Evolutionary conservation across 352 stramenopile genomes (phyloP), one percentile per base, ranked within the genome.

Genomic region (Globisporangium parvum): DNA sequence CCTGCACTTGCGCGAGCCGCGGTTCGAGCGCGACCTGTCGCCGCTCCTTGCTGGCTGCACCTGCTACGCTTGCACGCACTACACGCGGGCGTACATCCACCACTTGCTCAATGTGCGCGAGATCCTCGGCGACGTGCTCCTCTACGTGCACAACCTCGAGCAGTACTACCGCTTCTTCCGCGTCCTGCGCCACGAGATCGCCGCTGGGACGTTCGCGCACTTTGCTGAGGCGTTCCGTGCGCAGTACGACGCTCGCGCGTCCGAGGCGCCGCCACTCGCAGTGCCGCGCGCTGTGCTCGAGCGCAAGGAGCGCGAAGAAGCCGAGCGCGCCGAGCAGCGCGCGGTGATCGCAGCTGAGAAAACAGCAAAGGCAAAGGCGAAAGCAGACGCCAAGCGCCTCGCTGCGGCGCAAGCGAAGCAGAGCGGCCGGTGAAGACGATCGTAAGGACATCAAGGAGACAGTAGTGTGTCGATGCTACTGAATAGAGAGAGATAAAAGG

Each of bases 51-150:
- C 53, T 1, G 76, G 71, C 41, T 93, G 84, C 55, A 58, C 76
- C 20, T 93, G 84, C 66, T 92, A 84, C 60, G 74, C 80, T 3
- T 93, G 84, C 60, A 66, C 68, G 46, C 68, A 87, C 57, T 37
- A 37, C 31, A 37, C 31, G 31, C 31, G 31, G 6, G 31, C 31
- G 31, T 37, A 37, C 31, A 12, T 87, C 31, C 90, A 98, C 66
- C 91, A 98, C 72, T 62, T 98, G 65, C 79, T 97, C 46, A 88
- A 93, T 49, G 89, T 95, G 40, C 87, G 91, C 23, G 91, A 98
- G 72, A 89, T 98, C 80, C 67, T 97, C 23, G 88, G 87, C 47
- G 85, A 96, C 47, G 95, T 95, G n/a, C 63, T 98, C 41, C 58
- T 98, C 20, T 96, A 97, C 64, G 55, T 92, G 53, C 81, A 92